Evolutionary conservation across 768 basidiomycete genomes (phyloP).

Genomic region (Sporobolomyces pararoseus): DNA sequence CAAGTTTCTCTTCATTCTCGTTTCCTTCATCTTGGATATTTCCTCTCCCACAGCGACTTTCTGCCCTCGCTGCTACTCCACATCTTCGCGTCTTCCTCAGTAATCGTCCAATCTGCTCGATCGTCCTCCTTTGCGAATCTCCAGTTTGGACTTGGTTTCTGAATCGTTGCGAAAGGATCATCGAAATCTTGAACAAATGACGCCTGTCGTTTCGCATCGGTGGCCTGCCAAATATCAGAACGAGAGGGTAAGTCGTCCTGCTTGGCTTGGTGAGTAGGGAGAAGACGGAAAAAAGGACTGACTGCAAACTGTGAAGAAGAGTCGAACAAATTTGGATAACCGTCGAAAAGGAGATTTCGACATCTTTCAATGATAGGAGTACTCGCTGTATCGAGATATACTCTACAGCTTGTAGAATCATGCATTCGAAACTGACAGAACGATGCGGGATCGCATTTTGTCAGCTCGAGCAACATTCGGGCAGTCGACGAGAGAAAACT

Average conservation of each 20-base stretch:
- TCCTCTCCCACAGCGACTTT: neutral
- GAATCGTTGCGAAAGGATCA: constrained; percentile 24
- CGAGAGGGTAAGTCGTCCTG: too few species aligned
- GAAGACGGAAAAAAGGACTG: too few species aligned
- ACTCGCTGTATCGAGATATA: constrained; percentile 65
- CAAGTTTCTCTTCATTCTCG: neutral
- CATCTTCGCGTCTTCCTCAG: neutral
- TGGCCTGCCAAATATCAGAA: too few species aligned
- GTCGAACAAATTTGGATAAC: constrained; percentile 55
- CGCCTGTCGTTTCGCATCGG: too few species aligned
- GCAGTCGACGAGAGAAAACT: too few species aligned
- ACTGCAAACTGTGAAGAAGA: too few species aligned
- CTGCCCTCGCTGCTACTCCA: neutral
- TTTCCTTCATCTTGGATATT: too few species aligned
- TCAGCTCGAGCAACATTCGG: too few species aligned
- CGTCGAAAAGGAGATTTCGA: constrained; percentile 59
- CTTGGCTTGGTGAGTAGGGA: too few species aligned
- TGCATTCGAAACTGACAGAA: constrained; percentile 77
- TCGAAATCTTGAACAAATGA: constrained; percentile 34
- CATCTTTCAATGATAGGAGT: constrained; percentile 80
- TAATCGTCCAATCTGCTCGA: neutral
- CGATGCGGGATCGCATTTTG: neutral
- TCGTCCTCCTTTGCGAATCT: neutral
- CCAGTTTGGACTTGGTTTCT: constrained; percentile 24
- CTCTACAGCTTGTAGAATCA: constrained; percentile 60